These are phyloP conservation scores for Parathielavia hyrcaniae DNA, from an alignment of 495 filamentous ascomycete genomes.

Conservation along the genomic window DNA sequence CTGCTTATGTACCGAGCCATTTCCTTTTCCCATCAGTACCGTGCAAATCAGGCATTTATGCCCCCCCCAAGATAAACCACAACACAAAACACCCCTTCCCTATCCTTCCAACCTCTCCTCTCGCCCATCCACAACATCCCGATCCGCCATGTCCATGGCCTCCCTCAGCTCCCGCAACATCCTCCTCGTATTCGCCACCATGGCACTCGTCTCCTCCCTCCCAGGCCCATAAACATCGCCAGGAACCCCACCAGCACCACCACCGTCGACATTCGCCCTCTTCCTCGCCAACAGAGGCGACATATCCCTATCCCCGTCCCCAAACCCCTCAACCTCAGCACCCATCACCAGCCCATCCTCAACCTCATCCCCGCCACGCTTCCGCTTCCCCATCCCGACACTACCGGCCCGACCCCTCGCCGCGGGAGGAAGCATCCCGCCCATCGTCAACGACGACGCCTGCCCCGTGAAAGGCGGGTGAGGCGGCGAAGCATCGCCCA, in stretches of 20 bases:
- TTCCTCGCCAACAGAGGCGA: constrained; percentile 13
- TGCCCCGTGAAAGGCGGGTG: background rate
- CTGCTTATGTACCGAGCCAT: background rate
- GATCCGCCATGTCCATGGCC: constrained; percentile 24
- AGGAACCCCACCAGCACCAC: background rate
- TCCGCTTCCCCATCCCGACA: constrained; percentile 10
- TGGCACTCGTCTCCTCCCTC: constrained; percentile 20
- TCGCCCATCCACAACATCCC: background rate
- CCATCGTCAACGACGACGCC: background rate
- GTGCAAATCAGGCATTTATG: background rate
- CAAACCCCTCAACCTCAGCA: background rate
- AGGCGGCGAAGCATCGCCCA: background rate
- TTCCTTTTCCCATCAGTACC: background rate
- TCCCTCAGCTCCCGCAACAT: constrained; percentile 32
- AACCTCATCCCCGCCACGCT: constrained; percentile 1
- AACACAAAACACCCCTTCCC: background rate
- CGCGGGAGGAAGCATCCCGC: background rate
- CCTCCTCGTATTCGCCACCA: constrained; percentile 26
- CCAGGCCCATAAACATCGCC: background rate
- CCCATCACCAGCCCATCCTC: background rate
- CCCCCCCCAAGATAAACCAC: background rate
- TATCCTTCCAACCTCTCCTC: background rate
- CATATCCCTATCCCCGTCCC: background rate
- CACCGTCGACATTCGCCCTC: background rate
- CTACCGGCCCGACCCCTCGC: background rate